Evolutionary conservation across 352 stramenopile species (phyloP).

Genomic region (Phytophthora crassamura): DNA sequence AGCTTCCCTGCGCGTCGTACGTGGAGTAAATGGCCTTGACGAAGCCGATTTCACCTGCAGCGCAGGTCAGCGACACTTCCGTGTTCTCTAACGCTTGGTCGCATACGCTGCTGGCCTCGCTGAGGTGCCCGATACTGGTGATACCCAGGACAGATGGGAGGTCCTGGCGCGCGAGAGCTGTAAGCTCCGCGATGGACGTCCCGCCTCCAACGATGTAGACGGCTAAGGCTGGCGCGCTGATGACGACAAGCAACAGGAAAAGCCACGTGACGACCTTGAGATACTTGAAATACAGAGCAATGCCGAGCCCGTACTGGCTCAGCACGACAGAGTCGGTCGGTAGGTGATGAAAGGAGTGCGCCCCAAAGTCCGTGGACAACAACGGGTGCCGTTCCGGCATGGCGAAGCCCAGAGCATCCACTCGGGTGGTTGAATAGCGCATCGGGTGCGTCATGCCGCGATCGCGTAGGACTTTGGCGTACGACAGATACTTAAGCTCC

Average conservation of each 20-base stretch:
- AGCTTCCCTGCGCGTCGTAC: slow-evolving; percentile 65
- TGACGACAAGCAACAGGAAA: slow-evolving; percentile 76
- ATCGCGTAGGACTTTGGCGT: slow-evolving; percentile 77
- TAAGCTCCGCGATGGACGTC: slow-evolving; percentile 61
- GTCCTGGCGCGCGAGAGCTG: slow-evolving; percentile 71
- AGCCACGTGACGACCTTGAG: slow-evolving; percentile 88
- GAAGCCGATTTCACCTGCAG: slow-evolving; percentile 76
- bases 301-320: slow-evolving; percentile 79
- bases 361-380: slow-evolving; percentile 75
- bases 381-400: slow-evolving; percentile 64
- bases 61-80: slow-evolving; percentile 64
- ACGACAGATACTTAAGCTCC: slow-evolving; percentile 81
- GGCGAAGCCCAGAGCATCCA: slow-evolving; percentile 62
- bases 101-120: slow-evolving; percentile 69
- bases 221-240: slow-evolving; percentile 64
- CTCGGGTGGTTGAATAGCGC: slow-evolving; percentile 64
- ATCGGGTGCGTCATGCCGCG: slow-evolving; percentile 77
- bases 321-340: slow-evolving; percentile 79
- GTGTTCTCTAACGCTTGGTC: slow-evolving; percentile 64
- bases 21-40: slow-evolving; percentile 82
- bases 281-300: slow-evolving; percentile 89
- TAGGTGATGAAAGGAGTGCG: slow-evolving; percentile 75
- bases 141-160: slow-evolving; percentile 72
- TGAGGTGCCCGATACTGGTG: slow-evolving; percentile 84
- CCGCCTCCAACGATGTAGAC: slow-evolving; percentile 77